Evolutionary conservation across 768 basidiomycete genomes (phyloP), one percentile per base, ranked within the genome.

Genomic region (Leccinum broughii): DNA sequence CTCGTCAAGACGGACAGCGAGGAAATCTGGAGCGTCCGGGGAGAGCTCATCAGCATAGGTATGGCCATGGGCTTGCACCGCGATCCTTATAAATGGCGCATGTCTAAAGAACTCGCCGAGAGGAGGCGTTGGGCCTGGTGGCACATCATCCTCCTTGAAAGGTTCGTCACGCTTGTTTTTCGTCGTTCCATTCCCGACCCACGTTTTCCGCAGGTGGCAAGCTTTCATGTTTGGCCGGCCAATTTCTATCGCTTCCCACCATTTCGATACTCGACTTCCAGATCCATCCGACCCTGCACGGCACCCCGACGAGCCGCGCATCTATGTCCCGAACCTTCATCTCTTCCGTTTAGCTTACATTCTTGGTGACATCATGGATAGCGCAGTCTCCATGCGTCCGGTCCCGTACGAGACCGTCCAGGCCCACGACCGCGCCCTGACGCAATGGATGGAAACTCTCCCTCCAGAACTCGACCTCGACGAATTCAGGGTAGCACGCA

Each of bases 81-180:
- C 20, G 92, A 93, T 74, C 92, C 92, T n/a, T 85, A 83, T 49
- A 86, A 86, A 70, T 91, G 86, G 81, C 81, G 82, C 62, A 87
- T 91, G 80, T 83, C 81, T 54, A 80, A 81, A 59, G 85, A 85
- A 60, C 75, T 86, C 10, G 87, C 89, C 37, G 92, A 93, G 71
- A 81, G 92, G 59, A 79, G 92, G 54, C 79, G 92, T 56, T 93
- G 92, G 92, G 89, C 90, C 7, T 93, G 92, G 92, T 93, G 92
- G 92, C 90, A 93, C 73, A 90, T 91, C 61, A 75, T 93, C 39
- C 77, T 91, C 55, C 79, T 92, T 34, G 92, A 93, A 77, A 80
- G 90, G 90, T 89, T 55, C 37, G 83, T 67, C n/a, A 24, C 41
- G 55, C 26, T 56, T 14, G 48, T 59, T 63, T 58, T 35, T 6